Percentiles rank a stretch among this genome's conserved stretches.
Evolutionary conservation across 768 basidiomycete species (phyloP).

Genomic region (Suillus paluster): DNA sequence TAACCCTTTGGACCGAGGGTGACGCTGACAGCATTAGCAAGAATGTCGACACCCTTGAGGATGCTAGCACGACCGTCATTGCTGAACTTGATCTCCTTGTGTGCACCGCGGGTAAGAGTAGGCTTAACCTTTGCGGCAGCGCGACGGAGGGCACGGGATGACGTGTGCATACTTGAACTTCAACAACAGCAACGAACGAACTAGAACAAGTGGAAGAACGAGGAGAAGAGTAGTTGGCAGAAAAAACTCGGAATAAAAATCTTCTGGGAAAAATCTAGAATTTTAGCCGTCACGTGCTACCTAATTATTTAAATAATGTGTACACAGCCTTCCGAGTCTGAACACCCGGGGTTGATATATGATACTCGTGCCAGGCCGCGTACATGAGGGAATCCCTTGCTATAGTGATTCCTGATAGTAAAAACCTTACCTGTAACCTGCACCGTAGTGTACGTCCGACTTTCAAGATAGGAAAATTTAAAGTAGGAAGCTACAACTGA

Average conservation of each 20-base stretch:
- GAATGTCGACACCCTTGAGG: conserved; percentile 93
- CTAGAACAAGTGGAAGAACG: conserved; percentile 16
- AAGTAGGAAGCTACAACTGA: no score
- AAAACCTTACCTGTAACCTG: no score
- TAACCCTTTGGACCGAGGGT: conserved; percentile 95
- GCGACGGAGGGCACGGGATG: conserved; percentile 70
- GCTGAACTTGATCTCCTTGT: conserved; percentile 97
- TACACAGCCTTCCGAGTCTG: no score
- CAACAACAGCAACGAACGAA: conserved; percentile 14
- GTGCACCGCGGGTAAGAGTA: conserved; percentile 68
- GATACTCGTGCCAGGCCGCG: no score
- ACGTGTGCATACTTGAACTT: conserved; percentile 63
- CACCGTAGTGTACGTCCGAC: no score
- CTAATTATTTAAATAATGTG: background rate
- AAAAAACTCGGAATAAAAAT: conserved; percentile 30
- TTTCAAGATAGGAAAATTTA: no score
- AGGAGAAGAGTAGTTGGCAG: conserved; percentile 10
- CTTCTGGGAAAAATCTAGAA: conserved; percentile 38
- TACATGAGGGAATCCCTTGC: no score
- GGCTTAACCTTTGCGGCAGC: conserved; percentile 61
- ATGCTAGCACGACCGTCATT: conserved; percentile 94
- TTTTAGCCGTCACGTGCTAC: background rate
- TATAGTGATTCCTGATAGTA: no score
- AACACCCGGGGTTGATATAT: no score
- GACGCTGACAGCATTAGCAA: conserved; percentile 95